Evolutionary conservation across 2,329 filamentous ascomycete species (phyloP).

Genomic region (Xylariaceae sp.): DNA sequence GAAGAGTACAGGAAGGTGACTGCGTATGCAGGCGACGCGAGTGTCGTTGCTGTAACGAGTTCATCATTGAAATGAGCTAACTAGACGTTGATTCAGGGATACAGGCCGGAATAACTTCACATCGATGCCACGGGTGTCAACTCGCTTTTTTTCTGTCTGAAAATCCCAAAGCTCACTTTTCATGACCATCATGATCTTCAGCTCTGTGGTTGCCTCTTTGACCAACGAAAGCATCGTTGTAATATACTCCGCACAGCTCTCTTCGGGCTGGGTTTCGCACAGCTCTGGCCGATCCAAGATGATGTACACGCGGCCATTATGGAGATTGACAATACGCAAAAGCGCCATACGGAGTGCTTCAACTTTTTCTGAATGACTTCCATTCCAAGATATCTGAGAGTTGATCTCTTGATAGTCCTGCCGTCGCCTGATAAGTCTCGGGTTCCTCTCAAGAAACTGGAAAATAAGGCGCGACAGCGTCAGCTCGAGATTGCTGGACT

Average conservation of each 20-base stretch:
- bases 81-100: too few species aligned
- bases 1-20: too few species aligned
- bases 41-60: too few species aligned
- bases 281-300: constrained; percentile 13
- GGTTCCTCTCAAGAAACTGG: constrained; percentile 9
- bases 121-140: background rate
- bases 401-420: constrained; percentile 5
- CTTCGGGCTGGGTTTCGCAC: constrained; percentile 2
- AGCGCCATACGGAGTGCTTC: constrained; percentile 9
- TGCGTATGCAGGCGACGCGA: too few species aligned
- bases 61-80: too few species aligned
- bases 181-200: constrained; percentile 8
- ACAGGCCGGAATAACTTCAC: background rate
- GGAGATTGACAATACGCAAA: constrained; percentile 5
- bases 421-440: background rate
- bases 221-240: constrained; percentile 13
- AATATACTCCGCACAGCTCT: constrained; percentile 10
- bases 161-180: constrained; percentile 11
- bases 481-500: constrained; percentile 5
- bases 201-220: background rate
- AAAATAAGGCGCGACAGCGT: constrained; percentile 8
- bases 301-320: background rate
- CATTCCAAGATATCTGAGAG: background rate
- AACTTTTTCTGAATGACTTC: background rate
- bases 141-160: background rate